These are phyloP conservation scores for Ceratobasidium papillatum DNA, from an alignment of 1,284 basidiomycete genomes.

Conservation along the genomic window DNA sequence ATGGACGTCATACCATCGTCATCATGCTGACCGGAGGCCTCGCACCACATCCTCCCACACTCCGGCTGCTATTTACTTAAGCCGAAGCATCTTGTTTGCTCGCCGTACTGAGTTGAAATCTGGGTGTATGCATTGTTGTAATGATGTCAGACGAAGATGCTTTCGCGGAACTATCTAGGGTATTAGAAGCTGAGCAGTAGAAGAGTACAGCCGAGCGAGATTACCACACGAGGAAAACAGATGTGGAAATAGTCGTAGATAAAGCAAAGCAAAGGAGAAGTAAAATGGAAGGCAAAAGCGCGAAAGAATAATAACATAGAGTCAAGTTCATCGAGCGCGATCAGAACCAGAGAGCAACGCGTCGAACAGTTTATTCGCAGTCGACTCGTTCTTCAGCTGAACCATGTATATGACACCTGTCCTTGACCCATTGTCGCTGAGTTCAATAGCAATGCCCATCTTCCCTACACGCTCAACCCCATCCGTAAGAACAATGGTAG, in stretches of 20 bases:
- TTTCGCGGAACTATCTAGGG: slow-evolving; percentile 30
- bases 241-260: background rate
- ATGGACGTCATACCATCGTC: slow-evolving; percentile 35
- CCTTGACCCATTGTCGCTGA: slow-evolving; percentile 87
- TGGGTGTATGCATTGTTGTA: slow-evolving; percentile 28
- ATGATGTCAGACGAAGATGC: slow-evolving; percentile 21
- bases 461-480: slow-evolving; percentile 98
- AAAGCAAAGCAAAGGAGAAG: background rate
- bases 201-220: slow-evolving; percentile 6
- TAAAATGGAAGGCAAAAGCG: no score
- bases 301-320: background rate
- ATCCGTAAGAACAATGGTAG: slow-evolving; percentile 93
- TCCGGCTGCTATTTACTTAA: slow-evolving; percentile 17
- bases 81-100: background rate
- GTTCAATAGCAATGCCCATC: slow-evolving; percentile 95
- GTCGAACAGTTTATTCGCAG: slow-evolving; percentile 86
- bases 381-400: slow-evolving; percentile 87
- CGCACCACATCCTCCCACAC: slow-evolving; percentile 7
- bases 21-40: background rate
- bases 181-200: slow-evolving; percentile 3
- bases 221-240: slow-evolving; percentile 4
- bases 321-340: slow-evolving; percentile 53
- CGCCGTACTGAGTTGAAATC: slow-evolving; percentile 10
- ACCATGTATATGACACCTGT: slow-evolving; percentile 99
- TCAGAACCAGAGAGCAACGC: slow-evolving; percentile 89